Evolutionary conservation across 2,329 filamentous ascomycete species (phyloP).

Genomic region (Fusarium setosum): DNA sequence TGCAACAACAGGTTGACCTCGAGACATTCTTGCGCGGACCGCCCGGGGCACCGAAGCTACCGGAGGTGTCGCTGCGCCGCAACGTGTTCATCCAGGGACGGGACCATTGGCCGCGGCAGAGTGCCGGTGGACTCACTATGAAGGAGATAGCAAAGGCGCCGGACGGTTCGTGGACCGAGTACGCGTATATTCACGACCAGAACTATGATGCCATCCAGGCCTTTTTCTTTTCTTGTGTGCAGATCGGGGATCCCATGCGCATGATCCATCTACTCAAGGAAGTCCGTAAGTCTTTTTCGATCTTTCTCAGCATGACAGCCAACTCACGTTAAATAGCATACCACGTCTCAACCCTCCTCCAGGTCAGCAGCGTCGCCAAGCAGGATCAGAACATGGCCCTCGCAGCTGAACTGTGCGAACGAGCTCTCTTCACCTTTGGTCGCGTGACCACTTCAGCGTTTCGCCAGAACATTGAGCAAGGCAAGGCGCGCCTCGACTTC

Average conservation of each 20-base stretch:
- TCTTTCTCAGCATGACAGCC: neutral
- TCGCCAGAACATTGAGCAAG: slow-evolving; percentile 77
- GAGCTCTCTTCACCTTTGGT: slow-evolving; percentile 94
- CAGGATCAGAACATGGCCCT: slow-evolving; percentile 90
- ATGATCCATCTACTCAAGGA: slow-evolving; percentile 77
- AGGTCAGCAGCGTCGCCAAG: slow-evolving; percentile 91
- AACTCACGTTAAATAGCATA: slow-evolving; percentile 66
- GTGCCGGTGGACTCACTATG: slow-evolving; percentile 88
- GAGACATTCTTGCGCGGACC: slow-evolving; percentile 66
- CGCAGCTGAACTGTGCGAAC: slow-evolving; percentile 87
- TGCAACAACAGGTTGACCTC: slow-evolving; percentile 65
- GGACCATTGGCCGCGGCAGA: slow-evolving; percentile 85
- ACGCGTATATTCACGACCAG: slow-evolving; percentile 80
- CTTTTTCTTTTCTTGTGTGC: slow-evolving; percentile 83
- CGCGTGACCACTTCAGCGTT: slow-evolving; percentile 88
- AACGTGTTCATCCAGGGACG: slow-evolving; percentile 90
- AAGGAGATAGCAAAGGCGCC: slow-evolving; percentile 59
- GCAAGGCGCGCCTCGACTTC: slow-evolving; percentile 85
- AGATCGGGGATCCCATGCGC: slow-evolving; percentile 83
- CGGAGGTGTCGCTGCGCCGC: slow-evolving; percentile 76
- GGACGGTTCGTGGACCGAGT: slow-evolving; percentile 72
- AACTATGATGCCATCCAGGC: slow-evolving; percentile 80
- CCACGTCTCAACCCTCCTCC: slow-evolving; percentile 92
- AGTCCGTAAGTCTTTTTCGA: slow-evolving; percentile 47
- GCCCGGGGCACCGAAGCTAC: slow-evolving; percentile 69